Evolutionary conservation across 2,329 filamentous ascomycete species (phyloP).

Genomic region (Madurella mycetomatis): DNA sequence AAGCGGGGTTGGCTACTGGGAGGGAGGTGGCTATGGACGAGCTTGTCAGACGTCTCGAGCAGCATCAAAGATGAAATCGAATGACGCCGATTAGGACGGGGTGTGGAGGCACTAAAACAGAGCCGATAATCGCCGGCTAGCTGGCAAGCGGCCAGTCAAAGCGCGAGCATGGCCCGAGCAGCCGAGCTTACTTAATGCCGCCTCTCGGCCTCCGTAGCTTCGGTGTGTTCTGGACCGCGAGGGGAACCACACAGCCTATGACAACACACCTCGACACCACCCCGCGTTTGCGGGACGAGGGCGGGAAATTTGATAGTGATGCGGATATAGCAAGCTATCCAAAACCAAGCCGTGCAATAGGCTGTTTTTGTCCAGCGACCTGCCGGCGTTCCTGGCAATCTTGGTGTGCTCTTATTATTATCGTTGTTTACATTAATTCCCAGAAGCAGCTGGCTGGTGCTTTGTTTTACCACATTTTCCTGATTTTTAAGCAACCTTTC

Average conservation of each 20-base stretch:
- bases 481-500: neutral
- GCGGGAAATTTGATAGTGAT: constrained; percentile 11
- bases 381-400: neutral
- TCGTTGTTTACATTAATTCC: constrained; percentile 3
- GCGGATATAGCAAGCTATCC: constrained; percentile 1
- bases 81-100: constrained; percentile 22
- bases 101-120: neutral
- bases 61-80: constrained; percentile 15
- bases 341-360: neutral
- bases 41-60: neutral
- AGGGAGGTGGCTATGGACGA: constrained; percentile 1
- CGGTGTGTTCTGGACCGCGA: constrained; percentile 1
- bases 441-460: too few relatives aligned
- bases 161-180: constrained; percentile 14
- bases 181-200: constrained; percentile 14
- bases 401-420: neutral
- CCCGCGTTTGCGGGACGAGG: constrained; percentile 3
- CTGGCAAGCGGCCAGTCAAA: constrained; percentile 14
- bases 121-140: constrained; percentile 19
- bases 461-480: too few relatives aligned
- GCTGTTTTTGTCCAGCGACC: neutral
- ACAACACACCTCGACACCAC: neutral
- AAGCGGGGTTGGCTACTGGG: constrained; percentile 2
- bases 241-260: neutral
- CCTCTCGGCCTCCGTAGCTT: neutral